Evolutionary conservation across 2,329 filamentous ascomycete genomes (phyloP), one percentile per base, ranked within the genome.

Genomic region (Xylariaceae sp.): DNA sequence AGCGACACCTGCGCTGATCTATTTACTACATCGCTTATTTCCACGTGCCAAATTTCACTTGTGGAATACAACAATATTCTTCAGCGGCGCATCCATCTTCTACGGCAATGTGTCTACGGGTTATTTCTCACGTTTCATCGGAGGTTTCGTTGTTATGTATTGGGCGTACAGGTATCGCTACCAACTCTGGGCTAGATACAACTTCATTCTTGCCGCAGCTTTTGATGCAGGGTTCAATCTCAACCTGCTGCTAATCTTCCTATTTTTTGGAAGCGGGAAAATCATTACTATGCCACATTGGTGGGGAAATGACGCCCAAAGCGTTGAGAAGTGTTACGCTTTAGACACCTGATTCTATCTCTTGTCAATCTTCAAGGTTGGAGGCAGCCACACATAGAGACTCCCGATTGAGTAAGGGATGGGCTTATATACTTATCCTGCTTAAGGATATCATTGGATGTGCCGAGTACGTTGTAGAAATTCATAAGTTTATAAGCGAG

Each of bases 1-100:
- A 2, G 48, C 67, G 11, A 66, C 70, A 0, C 79, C 80, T 0
- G 45, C 74, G 2, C 18, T 78, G 5, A 66, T 84, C 17, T 84
- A 75, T 59, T 54, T 69, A 0, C 71, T 84, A 9, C 78, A 84
- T 60, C 72, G 73, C 6, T 60, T 68, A 14, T 83, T 84, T 59
- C 82, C 81, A 0, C 70, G 69, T 2, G 71, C 74, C 13, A 80
- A 80, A 33, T 81, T 75, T 59, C 75, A 80, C 31, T 73, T 84
- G 16, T 82, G 76, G 75, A 86, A 85, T 60, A 76, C 78, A 17
- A 84, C 80, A 4, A 85, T 85, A 48, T 85, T 85, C 69, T 83
- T 81, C 63, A 77, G 76, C 2, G 73, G 75, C 4, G 67, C 82
- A 52, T 69, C 79, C 0, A 71, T 71, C 39, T 85, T 84, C 65